Conservation (phyloP, 2,329 filamentous ascomycete genomes). For the Colletotrichum melonis region DNA sequence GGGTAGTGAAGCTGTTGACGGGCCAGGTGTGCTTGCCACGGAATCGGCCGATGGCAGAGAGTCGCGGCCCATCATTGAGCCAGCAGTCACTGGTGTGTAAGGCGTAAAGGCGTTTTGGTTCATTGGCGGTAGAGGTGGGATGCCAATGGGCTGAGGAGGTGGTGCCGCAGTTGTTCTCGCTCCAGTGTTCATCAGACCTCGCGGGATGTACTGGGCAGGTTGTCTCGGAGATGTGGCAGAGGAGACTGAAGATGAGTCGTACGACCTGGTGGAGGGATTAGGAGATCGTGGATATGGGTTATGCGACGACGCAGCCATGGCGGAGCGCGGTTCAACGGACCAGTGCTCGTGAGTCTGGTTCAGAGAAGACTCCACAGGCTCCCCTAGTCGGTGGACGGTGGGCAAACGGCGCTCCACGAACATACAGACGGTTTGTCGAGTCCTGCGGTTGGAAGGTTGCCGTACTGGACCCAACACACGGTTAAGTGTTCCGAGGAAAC, state of each 20-base stretch:
- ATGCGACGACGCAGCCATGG: constrained; percentile 53
- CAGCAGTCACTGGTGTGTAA: constrained; percentile 62
- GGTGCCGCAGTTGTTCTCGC: constrained; percentile 61
- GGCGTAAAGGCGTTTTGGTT: constrained; percentile 61
- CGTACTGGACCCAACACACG: neutral
- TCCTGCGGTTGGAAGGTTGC: constrained; percentile 5
- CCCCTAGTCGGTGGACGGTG: constrained; percentile 51
- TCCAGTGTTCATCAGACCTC: constrained; percentile 63
- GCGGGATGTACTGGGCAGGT: constrained; percentile 60
- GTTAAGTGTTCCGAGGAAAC: neutral
- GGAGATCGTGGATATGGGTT: constrained; percentile 70
- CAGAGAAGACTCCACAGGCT: constrained; percentile 49
- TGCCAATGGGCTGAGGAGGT: constrained; percentile 64
- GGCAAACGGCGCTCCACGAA: constrained; percentile 52
- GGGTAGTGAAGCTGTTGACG: constrained; percentile 50
- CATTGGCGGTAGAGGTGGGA: constrained; percentile 61
- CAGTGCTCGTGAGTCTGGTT: constrained; percentile 48
- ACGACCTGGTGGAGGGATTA: constrained; percentile 70
- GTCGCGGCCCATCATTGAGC: constrained; percentile 66
- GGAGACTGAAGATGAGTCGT: constrained; percentile 73
- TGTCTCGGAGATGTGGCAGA: constrained; percentile 70
- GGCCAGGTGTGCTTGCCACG: constrained; percentile 64
- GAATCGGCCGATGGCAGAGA: constrained; percentile 71
- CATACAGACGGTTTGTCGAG: constrained; percentile 48
- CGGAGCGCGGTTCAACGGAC: constrained; percentile 40